A percentile compares a stretch with the other conserved stretches of the same genome.
Evolutionary conservation across 1,139 yeast species (phyloP).

Genomic region (Taiozyma onychis): DNA sequence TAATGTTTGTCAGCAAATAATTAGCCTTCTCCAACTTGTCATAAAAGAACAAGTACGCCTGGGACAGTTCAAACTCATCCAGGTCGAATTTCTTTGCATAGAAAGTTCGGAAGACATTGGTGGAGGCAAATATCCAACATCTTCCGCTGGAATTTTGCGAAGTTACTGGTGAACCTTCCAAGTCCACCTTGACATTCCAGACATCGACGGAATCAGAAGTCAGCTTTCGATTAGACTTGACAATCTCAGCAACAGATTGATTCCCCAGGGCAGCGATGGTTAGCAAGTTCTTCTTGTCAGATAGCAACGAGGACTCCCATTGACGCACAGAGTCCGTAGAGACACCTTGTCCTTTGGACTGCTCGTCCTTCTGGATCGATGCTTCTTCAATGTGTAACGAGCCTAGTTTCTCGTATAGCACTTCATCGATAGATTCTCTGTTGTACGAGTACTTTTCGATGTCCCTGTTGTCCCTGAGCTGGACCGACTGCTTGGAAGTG

Average conservation of each 20-base stretch:
- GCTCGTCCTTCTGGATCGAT: not conserved
- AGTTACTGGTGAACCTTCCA: slow-evolving; percentile 59
- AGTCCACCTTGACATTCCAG: slow-evolving; percentile 55
- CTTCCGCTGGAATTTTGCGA: slow-evolving; percentile 71
- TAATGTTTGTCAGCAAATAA: slow-evolving; percentile 64
- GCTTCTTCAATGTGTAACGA: not conserved
- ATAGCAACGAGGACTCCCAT: slow-evolving; percentile 47
- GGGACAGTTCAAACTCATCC: slow-evolving; percentile 67
- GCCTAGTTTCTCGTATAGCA: not conserved
- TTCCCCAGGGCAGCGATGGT: slow-evolving; percentile 56
- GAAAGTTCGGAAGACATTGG: slow-evolving; percentile 58
- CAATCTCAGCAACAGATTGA: slow-evolving; percentile 41
- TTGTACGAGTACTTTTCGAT: slow-evolving; percentile 6
- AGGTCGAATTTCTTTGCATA: slow-evolving; percentile 59
- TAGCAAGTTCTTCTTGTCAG: slow-evolving; percentile 50
- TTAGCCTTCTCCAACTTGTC: slow-evolving; percentile 73
- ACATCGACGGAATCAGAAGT: slow-evolving; percentile 23
- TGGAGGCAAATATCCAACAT: slow-evolving; percentile 83
- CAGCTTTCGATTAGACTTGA: slow-evolving; percentile 28
- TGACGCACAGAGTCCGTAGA: slow-evolving; percentile 29
- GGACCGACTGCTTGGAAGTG: slow-evolving; percentile 2
- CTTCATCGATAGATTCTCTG: not conserved
- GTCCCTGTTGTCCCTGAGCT: slow-evolving; percentile 7
- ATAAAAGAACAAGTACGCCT: slow-evolving; percentile 62
- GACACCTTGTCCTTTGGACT: slow-evolving; percentile 28